A percentile compares a stretch with the other conserved stretches of the same genome.
phyloP scores from a whole-genome alignment of 2,329 filamentous ascomycete genomes.

The Orbilia oligospora region DNA sequence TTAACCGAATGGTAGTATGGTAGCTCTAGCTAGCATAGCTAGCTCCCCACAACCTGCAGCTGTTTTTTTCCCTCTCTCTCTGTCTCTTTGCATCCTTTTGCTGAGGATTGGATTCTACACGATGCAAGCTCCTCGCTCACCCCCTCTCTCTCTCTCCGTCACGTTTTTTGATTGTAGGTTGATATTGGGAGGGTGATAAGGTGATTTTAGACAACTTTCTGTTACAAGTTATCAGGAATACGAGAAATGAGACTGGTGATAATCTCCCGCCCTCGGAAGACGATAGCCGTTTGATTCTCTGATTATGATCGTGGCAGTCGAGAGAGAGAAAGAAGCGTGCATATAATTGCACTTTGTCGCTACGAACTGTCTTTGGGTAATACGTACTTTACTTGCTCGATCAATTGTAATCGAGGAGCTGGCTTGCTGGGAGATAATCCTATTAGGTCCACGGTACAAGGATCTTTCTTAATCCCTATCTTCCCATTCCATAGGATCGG shows the following conservation, averaged over 20 bases:
- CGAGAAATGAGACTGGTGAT: not conserved
- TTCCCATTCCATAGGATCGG: constrained; percentile 30
- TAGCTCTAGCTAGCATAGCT: constrained; percentile 21
- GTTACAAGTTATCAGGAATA: constrained; percentile 11
- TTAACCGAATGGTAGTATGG: constrained; percentile 24
- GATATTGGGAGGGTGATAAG: constrained; percentile 17
- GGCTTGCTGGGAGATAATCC: constrained; percentile 14
- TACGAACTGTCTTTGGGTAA: not conserved
- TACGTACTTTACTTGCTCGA: not conserved
- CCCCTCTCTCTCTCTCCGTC: not conserved
- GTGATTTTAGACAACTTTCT: not conserved
- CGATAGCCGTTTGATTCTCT: constrained; percentile 2
- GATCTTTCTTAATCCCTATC: constrained; percentile 14
- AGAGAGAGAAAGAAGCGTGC: not conserved
- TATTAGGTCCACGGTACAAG: constrained; percentile 12
- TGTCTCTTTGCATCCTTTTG: no score
- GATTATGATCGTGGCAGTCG: constrained; percentile 4
- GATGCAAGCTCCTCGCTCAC: constrained; percentile 6
- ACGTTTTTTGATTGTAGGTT: constrained; percentile 23
- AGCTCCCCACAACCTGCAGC: constrained; percentile 23
- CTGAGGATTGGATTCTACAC: no score
- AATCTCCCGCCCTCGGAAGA: not conserved
- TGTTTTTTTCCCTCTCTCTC: not conserved
- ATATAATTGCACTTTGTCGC: constrained; percentile 22
- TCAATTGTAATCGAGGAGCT: not conserved